These are phyloP conservation scores for Lathyrus sativus DNA, from an alignment of 306 rosid species.

Conservation along the genomic window DNA sequence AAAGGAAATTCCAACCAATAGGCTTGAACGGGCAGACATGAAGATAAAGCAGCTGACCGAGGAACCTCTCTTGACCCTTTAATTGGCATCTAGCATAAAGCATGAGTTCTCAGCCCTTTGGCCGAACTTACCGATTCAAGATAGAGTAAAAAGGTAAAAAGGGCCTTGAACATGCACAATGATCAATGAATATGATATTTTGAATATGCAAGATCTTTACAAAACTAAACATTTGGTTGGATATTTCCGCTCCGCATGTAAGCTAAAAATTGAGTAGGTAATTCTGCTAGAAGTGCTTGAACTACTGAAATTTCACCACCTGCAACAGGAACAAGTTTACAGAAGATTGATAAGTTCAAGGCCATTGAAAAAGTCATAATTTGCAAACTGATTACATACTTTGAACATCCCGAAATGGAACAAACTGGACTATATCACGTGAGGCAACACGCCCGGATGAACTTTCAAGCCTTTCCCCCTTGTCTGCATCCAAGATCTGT, in stretches of 20 bases:
- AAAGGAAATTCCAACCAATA: constrained; percentile 31
- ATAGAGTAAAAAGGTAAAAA: constrained; percentile 29
- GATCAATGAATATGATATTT: constrained; percentile 38
- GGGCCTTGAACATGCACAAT: constrained; percentile 43
- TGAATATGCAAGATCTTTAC: constrained; percentile 52
- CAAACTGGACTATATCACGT: constrained; percentile 95
- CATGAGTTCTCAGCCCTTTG: constrained; percentile 37
- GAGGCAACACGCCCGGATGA: constrained; percentile 87
- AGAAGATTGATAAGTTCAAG: constrained; percentile 6
- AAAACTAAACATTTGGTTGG: constrained; percentile 61
- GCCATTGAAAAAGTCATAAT: constrained; percentile 25
- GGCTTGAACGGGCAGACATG: constrained; percentile 20
- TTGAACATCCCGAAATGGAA: constrained; percentile 91
- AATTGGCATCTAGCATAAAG: constrained; percentile 36
- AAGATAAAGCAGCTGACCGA: constrained; percentile 12
- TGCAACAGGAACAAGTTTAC: constrained; percentile 43
- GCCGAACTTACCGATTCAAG: constrained; percentile 6
- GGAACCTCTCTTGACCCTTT: constrained; percentile 31
- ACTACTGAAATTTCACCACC: constrained; percentile 94
- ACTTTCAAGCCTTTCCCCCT: constrained; percentile 92
- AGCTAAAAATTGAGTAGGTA: constrained; percentile 88
- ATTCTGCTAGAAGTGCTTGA: constrained; percentile 91
- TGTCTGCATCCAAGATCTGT: constrained; percentile 91
- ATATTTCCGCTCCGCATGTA: constrained; percentile 85
- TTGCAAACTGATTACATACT: constrained; percentile 57